Base-by-base conservation (phyloP, 2,329 filamentous ascomycete species). In the Daldinia sp. region DNA sequence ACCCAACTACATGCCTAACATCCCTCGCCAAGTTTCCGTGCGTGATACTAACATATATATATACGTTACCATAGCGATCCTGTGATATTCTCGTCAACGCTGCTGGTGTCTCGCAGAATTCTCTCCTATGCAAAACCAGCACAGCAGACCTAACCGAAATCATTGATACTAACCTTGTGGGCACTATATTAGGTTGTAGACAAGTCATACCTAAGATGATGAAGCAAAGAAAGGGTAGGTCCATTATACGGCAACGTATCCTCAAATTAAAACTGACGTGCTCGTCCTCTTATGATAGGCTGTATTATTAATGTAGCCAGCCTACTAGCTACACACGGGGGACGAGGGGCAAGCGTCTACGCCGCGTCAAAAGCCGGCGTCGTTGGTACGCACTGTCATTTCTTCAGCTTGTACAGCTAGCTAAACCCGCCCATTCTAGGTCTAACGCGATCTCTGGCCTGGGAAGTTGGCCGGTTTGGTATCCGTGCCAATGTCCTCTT, bases 291-390 rank as follows among this genome's bases (percentile, higher is more conserved):
- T 74, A 39, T 8, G 35, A 4, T 45, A 85, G 85, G 83, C 6
- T 91, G 87, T 72, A 93, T 96, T 64, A 88, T 96, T 75, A 96
- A 96, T 72, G 80, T 97, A 19, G 88, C 91, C 0, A 94, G 91
- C 48, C 79, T 96, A 27, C 83, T 96, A 45, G 93, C 88, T 0
- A 73, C 83, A 1, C 88, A 89, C 60, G 90, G 88, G 0, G 90
- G 89, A 0, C 81, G 81, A 1, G 93, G 93, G 5, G 88, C 90
- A 10, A 85, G 89, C 3, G 85, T 88, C 0, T 95, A 95, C 74
- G 88, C 90, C 4, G 91, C 92, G 6, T 89, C 89, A 41, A 96
- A 96, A 75, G 92, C 93, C 4, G 93, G 92, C 2, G 78, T 96
- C 1, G 76, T 95, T 13, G 90, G 90, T 83, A 78, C 68, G 80